Conservation (phyloP, 305 asterid genomes). For the Fraxinus albicans region DNA sequence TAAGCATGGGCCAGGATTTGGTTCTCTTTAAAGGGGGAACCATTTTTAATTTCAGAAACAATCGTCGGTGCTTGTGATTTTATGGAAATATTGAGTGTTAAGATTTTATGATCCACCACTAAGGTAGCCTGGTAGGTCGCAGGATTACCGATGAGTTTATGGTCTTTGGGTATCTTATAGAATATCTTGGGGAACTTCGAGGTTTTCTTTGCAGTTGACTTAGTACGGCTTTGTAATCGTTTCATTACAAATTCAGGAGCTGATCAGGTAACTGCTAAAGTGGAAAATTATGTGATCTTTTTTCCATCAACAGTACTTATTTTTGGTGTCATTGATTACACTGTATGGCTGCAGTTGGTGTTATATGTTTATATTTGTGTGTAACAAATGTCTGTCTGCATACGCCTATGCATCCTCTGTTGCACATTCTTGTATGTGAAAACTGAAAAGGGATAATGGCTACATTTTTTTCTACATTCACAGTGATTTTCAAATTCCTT, state of each 20-base stretch:
- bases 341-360: background rate
- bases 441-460: background rate
- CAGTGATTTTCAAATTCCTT: background rate
- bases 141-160: background rate
- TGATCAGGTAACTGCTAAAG: background rate
- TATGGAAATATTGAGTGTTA: background rate
- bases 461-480: background rate
- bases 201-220: background rate
- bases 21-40: background rate
- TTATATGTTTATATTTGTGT: background rate
- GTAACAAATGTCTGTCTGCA: background rate
- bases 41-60: background rate
- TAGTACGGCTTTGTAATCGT: background rate
- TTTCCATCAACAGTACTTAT: background rate
- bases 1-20: background rate
- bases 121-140: background rate
- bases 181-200: background rate
- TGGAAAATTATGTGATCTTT: background rate
- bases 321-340: background rate
- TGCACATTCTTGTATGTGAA: background rate
- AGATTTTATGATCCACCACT: background rate
- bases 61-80: background rate
- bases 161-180: background rate
- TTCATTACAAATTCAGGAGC: background rate
- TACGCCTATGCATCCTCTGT: background rate